These are phyloP conservation scores for Acanthamoeba lugdunensis DNA, from an alignment of 208 protist genomes.

Conservation along the genomic window DNA sequence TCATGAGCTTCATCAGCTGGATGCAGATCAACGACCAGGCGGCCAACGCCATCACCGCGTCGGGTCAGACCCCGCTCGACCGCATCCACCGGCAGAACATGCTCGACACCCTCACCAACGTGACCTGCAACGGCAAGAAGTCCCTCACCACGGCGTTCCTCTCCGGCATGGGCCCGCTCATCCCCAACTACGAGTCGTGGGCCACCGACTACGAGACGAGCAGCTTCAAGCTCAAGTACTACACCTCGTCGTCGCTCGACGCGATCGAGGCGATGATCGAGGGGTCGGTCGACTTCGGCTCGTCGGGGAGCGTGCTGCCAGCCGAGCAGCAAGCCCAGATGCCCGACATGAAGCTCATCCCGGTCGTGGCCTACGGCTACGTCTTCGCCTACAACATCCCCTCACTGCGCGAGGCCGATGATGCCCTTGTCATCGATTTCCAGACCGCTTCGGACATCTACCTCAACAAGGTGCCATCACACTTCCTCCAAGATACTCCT, in stretches of 20 bases:
- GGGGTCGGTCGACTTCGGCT: background rate
- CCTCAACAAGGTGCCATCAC: background rate
- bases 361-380: conserved; percentile 7
- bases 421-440: background rate
- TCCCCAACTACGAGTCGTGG: conserved; percentile 16
- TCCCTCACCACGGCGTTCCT: conserved; percentile 14
- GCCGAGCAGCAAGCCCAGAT: background rate
- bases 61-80: background rate
- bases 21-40: conserved; percentile 36
- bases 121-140: background rate
- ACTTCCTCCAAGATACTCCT: background rate
- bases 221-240: conserved; percentile 27
- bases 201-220: background rate
- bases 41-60: background rate
- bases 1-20: conserved; percentile 12
- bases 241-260: background rate
- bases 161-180: background rate
- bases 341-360: background rate
- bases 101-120: background rate
- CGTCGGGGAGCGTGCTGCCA: background rate
- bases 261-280: background rate
- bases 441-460: background rate
- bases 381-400: conserved; percentile 3
- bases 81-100: background rate
- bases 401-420: background rate